Conservation (phyloP, 2,329 filamentous ascomycete genomes). For the Aaosphaeria arxii region DNA sequence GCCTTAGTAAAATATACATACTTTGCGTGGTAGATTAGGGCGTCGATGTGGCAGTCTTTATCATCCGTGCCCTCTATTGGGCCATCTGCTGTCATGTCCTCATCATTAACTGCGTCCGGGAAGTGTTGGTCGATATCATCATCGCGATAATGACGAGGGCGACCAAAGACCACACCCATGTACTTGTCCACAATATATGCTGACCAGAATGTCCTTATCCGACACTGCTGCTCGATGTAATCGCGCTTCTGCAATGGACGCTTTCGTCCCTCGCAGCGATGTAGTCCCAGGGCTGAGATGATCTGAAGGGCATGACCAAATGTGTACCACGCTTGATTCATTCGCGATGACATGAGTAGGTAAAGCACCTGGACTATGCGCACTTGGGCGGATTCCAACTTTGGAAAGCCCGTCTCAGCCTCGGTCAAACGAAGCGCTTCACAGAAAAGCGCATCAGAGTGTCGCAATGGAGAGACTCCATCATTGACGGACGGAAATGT, state of each 20-base stretch:
- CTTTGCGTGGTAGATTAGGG: conserved; percentile 46
- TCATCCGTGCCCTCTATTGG: conserved; percentile 19
- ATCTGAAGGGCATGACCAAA: conserved; percentile 57
- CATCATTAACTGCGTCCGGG: conserved; percentile 56
- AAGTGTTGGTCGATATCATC: conserved; percentile 61
- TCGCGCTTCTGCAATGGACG: conserved; percentile 23
- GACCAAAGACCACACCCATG: conserved; percentile 57
- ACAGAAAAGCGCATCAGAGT: conserved; percentile 43
- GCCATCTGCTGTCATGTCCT: conserved; percentile 51
- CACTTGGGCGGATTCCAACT: conserved; percentile 55
- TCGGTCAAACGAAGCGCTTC: conserved; percentile 37
- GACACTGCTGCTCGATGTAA: conserved; percentile 50
- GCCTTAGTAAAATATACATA: conserved; percentile 13
- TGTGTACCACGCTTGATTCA: conserved; percentile 59
- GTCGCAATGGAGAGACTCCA: conserved; percentile 19
- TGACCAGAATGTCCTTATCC: conserved; percentile 60
- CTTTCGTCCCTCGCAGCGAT: conserved; percentile 36
- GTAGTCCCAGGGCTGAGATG: conserved; percentile 43
- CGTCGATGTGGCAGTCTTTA: conserved; percentile 52
- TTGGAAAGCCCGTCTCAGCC: conserved; percentile 50
- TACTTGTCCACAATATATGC: conserved; percentile 62
- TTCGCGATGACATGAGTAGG: conserved; percentile 54
- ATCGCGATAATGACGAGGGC: conserved; percentile 58
- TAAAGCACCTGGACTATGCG: conserved; percentile 57
- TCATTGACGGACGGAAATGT: conserved; percentile 21